Base-by-base conservation (phyloP, 306 rosid species). In the Amphicarpaea edgeworthii region DNA sequence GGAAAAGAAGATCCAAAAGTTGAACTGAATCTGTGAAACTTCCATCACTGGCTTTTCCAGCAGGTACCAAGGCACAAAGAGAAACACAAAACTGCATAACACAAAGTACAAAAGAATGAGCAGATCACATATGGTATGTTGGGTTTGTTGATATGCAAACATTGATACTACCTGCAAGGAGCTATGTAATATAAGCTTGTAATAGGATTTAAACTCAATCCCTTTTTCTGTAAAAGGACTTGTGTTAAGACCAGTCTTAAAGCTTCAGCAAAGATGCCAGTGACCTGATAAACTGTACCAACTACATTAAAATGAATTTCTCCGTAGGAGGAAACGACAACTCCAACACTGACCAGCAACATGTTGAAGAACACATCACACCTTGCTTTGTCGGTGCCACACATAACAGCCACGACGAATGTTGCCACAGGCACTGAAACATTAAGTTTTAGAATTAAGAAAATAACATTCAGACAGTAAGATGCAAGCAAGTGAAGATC, bases 291-390 rank as follows among this genome's bases (percentile, higher is more conserved):
- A 83, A 87, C 59, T 79, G 97, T 91, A 79, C 98, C 98, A 75
- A 93, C 82, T 68, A 88, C 77, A 81, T 93, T 93, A 85, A 93
- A 94, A 86, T 94, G 90, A 72, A 94, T 94, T 82, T 94, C 97
- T 75, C 98, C 98, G 9, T 94, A 94, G 14, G 98, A 94, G 72
- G 98, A 91, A 83, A 94, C 40, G 80, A 88, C 96, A 69, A 94
- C 98, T 84, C 98, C 98, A 79, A 94, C 90, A 83, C 98, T 91
- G 92, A 94, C 93, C 81, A 94, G 93, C 90, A 91, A 68, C 98
- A 90, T 90, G 91, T 91, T 91, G 82, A 72, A 87, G 93, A 94
- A 91, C 83, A 94, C 91, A 37, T 94, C 98, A 37, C 98, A 94
- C 89, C 95, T 91, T 79, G 88, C 84, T 77, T 88, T 91, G 86